Evolutionary conservation across 2,329 filamentous ascomycete genomes (phyloP), one percentile per base, ranked within the genome.

Genomic region (Akanthomyces lecanii): DNA sequence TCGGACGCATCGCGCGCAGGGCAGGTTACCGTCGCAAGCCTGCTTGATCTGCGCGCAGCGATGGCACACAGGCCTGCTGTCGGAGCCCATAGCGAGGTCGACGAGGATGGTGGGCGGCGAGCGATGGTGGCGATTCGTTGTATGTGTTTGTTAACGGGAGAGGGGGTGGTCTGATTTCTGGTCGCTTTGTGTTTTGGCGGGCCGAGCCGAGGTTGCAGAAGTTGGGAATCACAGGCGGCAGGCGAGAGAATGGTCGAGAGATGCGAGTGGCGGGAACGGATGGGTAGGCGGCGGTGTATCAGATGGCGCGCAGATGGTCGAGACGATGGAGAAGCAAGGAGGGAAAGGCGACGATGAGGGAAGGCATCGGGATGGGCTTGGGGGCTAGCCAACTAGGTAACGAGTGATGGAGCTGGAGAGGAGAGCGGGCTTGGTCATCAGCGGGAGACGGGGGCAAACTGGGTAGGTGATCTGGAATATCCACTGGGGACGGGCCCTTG

Each of bases 31-130:
- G 62, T 73, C 69, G 64, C 73, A 75, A 51, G 71, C 73, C 66
- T 75, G 73, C 62, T 75, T 75, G 65, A 75, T 75, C 66, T 74
- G 70, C 28, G 73, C 72, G 57, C 73, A 75, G 66, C 73, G 73
- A 45, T 71, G 67, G 65, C 73, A 75, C 23, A 73, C 72, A 28
- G 71, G 69, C 30, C 70, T 67, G 57, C 65, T 69, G 25, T 72
- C 70, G 60, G 68, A 65, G 61, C 70, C 71, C 71, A 72, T 72
- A 50, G 61, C 42, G 58, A 30, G 12, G 40, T 54, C 55, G 25
- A 12, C 14, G 7, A 4, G 12, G 16, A 25, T n/a, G 12, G n/a
- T 21, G 18, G 28, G 10, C 23, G 16, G 11, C 11, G 28, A 47
- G 21, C 33, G 53, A 45, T 28, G 51, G 30, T 16, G 11, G 50